Evolutionary conservation across 257 asterid genomes (phyloP), one percentile per base, ranked within the genome.

Genomic region (Solanum medicagineum): DNA sequence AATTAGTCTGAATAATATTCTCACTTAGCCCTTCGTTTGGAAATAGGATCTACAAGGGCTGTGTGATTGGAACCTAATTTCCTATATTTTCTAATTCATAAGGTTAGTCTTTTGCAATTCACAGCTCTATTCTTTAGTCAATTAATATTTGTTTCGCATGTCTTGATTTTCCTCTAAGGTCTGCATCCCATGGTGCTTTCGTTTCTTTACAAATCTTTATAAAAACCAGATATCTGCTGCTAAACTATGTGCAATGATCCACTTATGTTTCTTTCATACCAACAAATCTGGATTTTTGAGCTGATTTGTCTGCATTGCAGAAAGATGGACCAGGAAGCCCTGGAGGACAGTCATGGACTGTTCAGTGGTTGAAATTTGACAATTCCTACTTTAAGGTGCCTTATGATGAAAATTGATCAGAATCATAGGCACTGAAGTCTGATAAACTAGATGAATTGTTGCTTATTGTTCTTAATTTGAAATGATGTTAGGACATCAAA

Each of bases 301-400:
- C 83, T 77, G 83, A 15, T 81, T 69, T 85, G 86, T 80, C 68
- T 86, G 86, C 88, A 68, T 89, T 84, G 87, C 96, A 97, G 98
- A 97, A 97, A 92, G 97, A 97, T 70, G 99, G 99, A 81, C 98
- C 99, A 24, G 98, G 99, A 81, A 92, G 93, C 24, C 98, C 99
- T 73, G 98, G 99, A 86, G 99, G 99, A 80, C 98, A 97, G 88
- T 97, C 99, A 55, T 97, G 99, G 99, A 97, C 99, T 10, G 95
- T 85, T 62, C 92, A 93, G 87, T 97, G 98, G 99, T 91, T 97
- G 88, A 92, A 97, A 85, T 97, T 97, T 88, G 98, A 97, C 90
- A 95, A 97, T 89, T 93, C 97, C 77, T 97, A 95, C 90, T 97
- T 97, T 86, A 97, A 93, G 98, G 99, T 94, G 85, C 86, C 42